These are phyloP conservation scores for Exophiala phaeomuriformis DNA, from an alignment of 2,329 filamentous ascomycete genomes.

Conservation along the genomic window DNA sequence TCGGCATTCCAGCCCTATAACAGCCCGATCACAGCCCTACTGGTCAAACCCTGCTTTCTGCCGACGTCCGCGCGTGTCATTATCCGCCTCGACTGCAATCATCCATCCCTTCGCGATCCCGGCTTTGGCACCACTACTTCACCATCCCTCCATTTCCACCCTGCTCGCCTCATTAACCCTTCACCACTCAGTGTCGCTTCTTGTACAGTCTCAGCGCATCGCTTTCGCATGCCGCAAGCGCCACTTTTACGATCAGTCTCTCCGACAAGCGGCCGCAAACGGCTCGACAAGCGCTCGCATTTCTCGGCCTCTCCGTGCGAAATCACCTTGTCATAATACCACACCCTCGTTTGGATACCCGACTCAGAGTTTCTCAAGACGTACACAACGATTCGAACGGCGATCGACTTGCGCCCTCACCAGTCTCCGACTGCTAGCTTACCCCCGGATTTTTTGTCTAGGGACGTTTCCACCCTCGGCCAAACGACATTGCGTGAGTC, in stretches of 20 bases:
- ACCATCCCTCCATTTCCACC: neutral
- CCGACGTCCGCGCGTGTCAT: conserved; percentile 21
- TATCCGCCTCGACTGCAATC: conserved; percentile 4
- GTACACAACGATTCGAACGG: too few relatives aligned
- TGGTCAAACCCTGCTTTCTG: neutral
- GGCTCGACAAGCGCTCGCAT: neutral
- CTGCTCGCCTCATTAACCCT: neutral
- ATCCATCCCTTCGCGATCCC: conserved; percentile 9
- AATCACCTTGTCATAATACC: neutral
- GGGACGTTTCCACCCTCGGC: neutral
- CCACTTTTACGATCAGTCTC: neutral
- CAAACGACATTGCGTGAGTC: neutral
- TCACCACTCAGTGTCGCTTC: neutral
- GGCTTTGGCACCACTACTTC: neutral
- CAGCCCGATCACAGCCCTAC: neutral
- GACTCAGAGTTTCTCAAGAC: too few relatives aligned
- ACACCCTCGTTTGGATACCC: neutral
- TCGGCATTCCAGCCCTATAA: neutral
- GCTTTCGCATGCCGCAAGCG: neutral
- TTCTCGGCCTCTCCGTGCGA: neutral
- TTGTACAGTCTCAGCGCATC: too few relatives aligned
- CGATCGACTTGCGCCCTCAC: too few relatives aligned
- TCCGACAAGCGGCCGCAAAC: neutral
- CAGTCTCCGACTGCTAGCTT: too few relatives aligned
- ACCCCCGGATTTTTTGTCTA: too few relatives aligned